Evolutionary conservation across 2,329 filamentous ascomycete genomes (phyloP).

Genomic region (Ceratocystis lukuohia): DNA sequence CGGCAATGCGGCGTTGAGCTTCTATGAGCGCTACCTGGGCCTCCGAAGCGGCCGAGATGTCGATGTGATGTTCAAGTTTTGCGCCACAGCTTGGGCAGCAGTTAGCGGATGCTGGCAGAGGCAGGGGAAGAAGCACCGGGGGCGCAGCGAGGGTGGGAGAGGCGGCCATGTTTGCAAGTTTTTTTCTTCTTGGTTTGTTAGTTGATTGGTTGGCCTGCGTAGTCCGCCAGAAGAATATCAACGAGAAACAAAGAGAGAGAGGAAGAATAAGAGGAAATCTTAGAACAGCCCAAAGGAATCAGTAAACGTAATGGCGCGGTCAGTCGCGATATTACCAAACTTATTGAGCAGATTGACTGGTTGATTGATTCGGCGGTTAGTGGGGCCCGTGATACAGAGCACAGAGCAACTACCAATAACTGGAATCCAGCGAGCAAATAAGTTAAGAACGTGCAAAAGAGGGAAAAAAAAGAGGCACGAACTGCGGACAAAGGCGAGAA

Average conservation of each 20-base stretch:
- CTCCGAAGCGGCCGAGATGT: slow-evolving; percentile 20
- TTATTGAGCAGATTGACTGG: background rate
- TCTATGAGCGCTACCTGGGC: slow-evolving; percentile 22
- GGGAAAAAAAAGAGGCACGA: background rate
- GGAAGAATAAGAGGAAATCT: background rate
- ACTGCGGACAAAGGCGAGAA: background rate
- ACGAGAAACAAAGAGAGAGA: background rate
- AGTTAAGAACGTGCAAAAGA: background rate
- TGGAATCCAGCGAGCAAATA: background rate
- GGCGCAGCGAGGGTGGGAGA: slow-evolving; percentile 10
- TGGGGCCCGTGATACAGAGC: background rate
- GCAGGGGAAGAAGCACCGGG: slow-evolving; percentile 13
- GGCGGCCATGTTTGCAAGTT: slow-evolving; percentile 1
- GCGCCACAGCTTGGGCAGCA: slow-evolving; percentile 42
- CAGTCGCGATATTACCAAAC: background rate
- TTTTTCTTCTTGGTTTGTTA: background rate
- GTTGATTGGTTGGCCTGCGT: too few species aligned
- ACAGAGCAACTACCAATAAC: background rate
- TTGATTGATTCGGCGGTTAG: background rate
- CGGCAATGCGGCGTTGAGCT: slow-evolving; percentile 48
- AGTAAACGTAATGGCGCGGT: background rate
- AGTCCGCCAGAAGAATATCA: background rate
- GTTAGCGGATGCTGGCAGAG: slow-evolving; percentile 23
- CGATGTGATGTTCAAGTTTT: slow-evolving; percentile 26
- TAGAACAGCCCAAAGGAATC: background rate